Base-by-base conservation (phyloP, 352 stramenopile genomes). In the Phytophthora palmivora region DNA sequence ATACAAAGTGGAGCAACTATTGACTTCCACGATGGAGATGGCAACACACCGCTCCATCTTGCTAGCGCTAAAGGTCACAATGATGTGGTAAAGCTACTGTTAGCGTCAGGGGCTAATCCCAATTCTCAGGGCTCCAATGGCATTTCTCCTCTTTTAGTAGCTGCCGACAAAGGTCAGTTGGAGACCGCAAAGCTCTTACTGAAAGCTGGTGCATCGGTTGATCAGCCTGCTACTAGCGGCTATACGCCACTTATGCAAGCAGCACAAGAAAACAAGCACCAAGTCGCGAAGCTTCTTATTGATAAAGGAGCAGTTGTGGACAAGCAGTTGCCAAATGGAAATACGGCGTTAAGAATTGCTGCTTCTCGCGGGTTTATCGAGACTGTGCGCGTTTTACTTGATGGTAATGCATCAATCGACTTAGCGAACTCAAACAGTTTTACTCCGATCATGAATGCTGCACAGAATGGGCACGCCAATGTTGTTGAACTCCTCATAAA, bases 391-490 rank as follows among this genome's bases (percentile, higher is more conserved):
- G 43, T 49, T 37, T 33, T 49, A 49, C 43, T 49, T 6, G 43
- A 49, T 22, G 14, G 22, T 3, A 24, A 24, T 14, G 43, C 43
- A 21, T 37, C 43, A 19, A 37, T 49, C 24, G 24, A 49, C 43
- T 34, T 49, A 22, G 24, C 24, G 7, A 49, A 49, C 24, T 49
- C 43, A n/a, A 49, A 49, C 43, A 49, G 24, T 28, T 49, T 37
- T 22, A 49, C 43, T 21, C 43, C 43, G n/a, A 49, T 28, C 24
- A 28, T 49, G 43, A 33, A 16, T 11, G 24, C 43, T 24, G 43
- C 43, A 15, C 43, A 49, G 28, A 34, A 49, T 49, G 43, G 43
- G 11, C 43, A 49, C 24, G 22, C 22, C 14, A 22, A 49, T 37
- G 28, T 49, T 14, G 43, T 49, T 9, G 6, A 49, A 22, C 43